Conservation (phyloP, 2,329 filamentous ascomycete species). For the Ophiostoma montium region DNA sequence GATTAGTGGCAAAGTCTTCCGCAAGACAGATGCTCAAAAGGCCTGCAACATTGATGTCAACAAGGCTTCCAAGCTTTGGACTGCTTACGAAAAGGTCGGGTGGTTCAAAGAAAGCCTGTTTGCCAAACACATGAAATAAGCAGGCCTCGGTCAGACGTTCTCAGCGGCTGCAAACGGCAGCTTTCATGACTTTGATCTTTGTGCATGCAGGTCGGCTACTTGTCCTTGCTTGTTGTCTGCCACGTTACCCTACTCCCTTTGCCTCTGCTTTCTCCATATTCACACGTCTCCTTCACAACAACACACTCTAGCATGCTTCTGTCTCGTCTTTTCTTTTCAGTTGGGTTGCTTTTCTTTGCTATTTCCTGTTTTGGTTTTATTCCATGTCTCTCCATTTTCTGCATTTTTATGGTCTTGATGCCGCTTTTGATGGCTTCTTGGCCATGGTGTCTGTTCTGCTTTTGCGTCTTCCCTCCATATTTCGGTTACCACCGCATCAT, state of each 20-base stretch:
- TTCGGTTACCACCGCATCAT: slow-evolving; percentile 7
- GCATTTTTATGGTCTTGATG: not conserved
- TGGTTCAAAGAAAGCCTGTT: slow-evolving; percentile 54
- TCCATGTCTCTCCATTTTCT: not conserved
- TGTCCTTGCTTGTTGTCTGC: not conserved
- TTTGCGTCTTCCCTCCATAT: not conserved
- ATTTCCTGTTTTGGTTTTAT: not conserved
- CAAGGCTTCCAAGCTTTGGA: slow-evolving; percentile 88
- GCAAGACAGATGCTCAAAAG: slow-evolving; percentile 90
- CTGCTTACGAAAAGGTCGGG: slow-evolving; percentile 72
- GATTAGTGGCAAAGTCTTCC: slow-evolving; percentile 64
- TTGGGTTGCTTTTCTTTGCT: too few relatives aligned
- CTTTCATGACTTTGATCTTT: too few relatives aligned
- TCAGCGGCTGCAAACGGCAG: too few relatives aligned
- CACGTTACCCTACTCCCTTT: too few relatives aligned
- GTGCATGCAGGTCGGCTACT: too few relatives aligned
- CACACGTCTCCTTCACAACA: too few relatives aligned
- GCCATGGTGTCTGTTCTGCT: not conserved
- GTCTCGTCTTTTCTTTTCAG: too few relatives aligned
- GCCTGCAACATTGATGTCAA: slow-evolving; percentile 98
- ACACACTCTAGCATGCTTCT: too few relatives aligned
- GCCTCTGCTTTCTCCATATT: too few relatives aligned
- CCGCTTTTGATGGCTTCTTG: too few relatives aligned
- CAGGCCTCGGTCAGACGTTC: not conserved
- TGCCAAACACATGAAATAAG: slow-evolving; percentile 7